phyloP scores from a whole-genome alignment of 2,329 filamentous ascomycete genomes.

The Hypoxylon sp. region DNA sequence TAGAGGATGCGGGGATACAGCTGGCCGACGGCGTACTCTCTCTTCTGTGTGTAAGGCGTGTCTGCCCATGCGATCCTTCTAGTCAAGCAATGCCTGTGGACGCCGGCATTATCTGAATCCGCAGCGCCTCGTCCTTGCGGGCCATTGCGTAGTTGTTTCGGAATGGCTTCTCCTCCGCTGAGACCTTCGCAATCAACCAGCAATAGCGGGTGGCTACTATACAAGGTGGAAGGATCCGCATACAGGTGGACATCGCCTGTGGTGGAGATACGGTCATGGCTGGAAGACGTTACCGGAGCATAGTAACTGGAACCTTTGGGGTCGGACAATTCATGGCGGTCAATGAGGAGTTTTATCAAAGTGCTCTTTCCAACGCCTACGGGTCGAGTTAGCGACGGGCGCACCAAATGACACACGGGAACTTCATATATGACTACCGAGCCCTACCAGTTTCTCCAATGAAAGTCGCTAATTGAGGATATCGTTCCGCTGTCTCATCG shows the following conservation, averaged over 20 bases:
- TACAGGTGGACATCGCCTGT: conserved; percentile 69
- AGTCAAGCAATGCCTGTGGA: conserved; percentile 43
- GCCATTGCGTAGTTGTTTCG: conserved; percentile 51
- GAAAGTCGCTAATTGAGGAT: conserved; percentile 61
- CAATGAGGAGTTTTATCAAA: conserved; percentile 65
- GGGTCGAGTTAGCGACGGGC: conserved; percentile 1
- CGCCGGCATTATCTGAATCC: conserved; percentile 20
- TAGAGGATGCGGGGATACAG: conserved; percentile 63
- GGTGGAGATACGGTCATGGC: conserved; percentile 60
- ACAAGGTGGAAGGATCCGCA: conserved; percentile 61
- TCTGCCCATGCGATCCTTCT: conserved; percentile 56
- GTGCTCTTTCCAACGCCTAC: conserved; percentile 65
- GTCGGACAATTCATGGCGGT: conserved; percentile 52
- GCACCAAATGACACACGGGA: not conserved
- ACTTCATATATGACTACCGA: conserved; percentile 1
- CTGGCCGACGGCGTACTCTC: conserved; percentile 59
- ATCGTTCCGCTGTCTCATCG: conserved; percentile 51
- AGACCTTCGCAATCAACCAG: conserved; percentile 69
- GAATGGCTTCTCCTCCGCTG: conserved; percentile 62
- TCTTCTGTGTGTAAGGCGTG: conserved; percentile 53
- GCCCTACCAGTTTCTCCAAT: conserved; percentile 59
- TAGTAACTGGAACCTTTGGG: conserved; percentile 54
- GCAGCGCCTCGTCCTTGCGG: conserved; percentile 34
- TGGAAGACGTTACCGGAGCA: conserved; percentile 63
- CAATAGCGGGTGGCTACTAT: conserved; percentile 60